These are phyloP conservation scores for Termitomyces bulborhizus DNA, from an alignment of 768 basidiomycete species.

Conservation along the genomic window DNA sequence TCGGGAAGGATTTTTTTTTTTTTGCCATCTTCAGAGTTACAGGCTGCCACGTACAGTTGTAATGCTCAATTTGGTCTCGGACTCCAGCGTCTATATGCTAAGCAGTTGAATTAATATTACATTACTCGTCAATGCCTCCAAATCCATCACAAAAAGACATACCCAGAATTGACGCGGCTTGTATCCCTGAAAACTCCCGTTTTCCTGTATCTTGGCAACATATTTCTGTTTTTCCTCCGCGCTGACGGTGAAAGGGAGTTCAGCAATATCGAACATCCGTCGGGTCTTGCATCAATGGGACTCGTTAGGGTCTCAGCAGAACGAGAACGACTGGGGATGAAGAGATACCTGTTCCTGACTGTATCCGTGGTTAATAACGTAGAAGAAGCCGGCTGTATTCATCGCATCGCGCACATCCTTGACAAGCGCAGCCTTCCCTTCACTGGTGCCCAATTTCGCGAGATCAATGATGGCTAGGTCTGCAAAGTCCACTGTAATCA, in stretches of 20 bases:
- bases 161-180: slow-evolving; percentile 14
- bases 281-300: slow-evolving; percentile 22
- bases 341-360: slow-evolving; percentile 30
- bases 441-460: slow-evolving; percentile 28
- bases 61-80: slow-evolving; percentile 58
- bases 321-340: no score
- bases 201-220: slow-evolving; percentile 24
- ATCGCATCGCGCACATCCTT: slow-evolving; percentile 40
- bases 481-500: slow-evolving; percentile 27
- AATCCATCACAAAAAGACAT: not conserved
- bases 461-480: slow-evolving; percentile 50
- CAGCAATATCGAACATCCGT: slow-evolving; percentile 37
- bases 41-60: slow-evolving; percentile 40
- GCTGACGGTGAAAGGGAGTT: slow-evolving; percentile 31
- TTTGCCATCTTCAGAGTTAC: not conserved
- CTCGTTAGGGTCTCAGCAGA: not conserved
- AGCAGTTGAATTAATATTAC: not conserved
- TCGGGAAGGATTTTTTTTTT: not conserved
- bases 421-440: slow-evolving; percentile 32
- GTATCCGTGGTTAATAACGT: slow-evolving; percentile 43
- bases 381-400: slow-evolving; percentile 36
- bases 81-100: slow-evolving; percentile 61
- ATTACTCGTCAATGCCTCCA: not conserved
- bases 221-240: slow-evolving; percentile 34
- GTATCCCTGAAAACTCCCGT: slow-evolving; percentile 36